Base-by-base conservation (phyloP, 768 basidiomycete genomes). In the Tulasnella sp. region DNA sequence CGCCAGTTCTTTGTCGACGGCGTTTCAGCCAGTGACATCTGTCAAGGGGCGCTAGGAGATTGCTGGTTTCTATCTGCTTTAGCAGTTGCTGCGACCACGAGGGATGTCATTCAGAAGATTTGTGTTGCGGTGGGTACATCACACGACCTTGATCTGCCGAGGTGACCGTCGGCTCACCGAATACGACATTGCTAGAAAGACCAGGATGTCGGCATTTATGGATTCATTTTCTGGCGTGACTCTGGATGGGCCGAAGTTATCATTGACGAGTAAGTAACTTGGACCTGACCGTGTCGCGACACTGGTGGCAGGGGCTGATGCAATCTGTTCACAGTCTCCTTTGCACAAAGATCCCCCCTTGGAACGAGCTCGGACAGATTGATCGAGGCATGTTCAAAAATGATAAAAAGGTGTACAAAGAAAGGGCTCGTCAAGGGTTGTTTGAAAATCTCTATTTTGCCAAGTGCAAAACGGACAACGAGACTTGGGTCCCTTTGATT, bases 161-260 rank as follows among this genome's bases (percentile, higher is more conserved):
- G 12, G 12, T 34, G 14, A 34, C n/a, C n/a, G 29, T 64, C 62
- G 19, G 34, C 1, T 32, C 63, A 3, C 72, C n/a, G n/a, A n/a
- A n/a, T n/a, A n/a, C n/a, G n/a, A n/a, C n/a, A n/a, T n/a, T n/a
- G n/a, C n/a, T n/a, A 86, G 84, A 79, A 83, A 16, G 83, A 86
- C 73, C 83, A 86, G 75, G 72, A 82, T 73, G 83, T 86, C 35
- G 86, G 86, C 3, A 81, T 88, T 6, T 88, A 87, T 74, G 86
- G 86, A 1, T 88, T 86, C 76, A 81, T 87, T 64, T 87, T 88
- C 77, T 85, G 83, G 77, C 79, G 85, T 3, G 86, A 87, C 76
- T 78, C 79, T 40, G 78, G 80, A 32, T 87, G 86, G 86, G 83
- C 83, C 16, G 80, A 82, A 9, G 81, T 87, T 8, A 82, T 88